phyloP scores from a whole-genome alignment of 1,139 yeast species.

The Debaryomycetaceae sp. region DNA sequence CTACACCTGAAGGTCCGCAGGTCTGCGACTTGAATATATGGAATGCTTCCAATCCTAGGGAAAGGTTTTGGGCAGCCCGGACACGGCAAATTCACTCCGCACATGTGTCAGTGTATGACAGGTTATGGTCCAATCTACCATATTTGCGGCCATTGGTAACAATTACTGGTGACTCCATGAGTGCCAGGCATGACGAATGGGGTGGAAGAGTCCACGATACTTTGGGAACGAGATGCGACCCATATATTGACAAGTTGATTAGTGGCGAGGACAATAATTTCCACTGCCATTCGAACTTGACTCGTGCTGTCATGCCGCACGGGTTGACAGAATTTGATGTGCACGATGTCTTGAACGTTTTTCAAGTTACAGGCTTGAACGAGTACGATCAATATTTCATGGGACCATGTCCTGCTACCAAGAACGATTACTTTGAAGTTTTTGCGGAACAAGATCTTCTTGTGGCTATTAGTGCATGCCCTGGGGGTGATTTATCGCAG shows the following conservation, averaged over 20 bases:
- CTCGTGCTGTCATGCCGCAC: conserved; percentile 54
- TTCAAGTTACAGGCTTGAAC: conserved; percentile 66
- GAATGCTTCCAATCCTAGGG: conserved; percentile 59
- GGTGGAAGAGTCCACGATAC: conserved; percentile 67
- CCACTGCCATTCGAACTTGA: conserved; percentile 66
- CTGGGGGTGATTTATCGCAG: conserved; percentile 65
- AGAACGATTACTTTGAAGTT: conserved; percentile 59
- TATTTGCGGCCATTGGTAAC: conserved; percentile 62
- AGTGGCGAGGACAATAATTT: conserved; percentile 64
- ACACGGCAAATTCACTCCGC: conserved; percentile 67
- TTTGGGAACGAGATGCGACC: conserved; percentile 67
- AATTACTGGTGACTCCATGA: conserved; percentile 57
- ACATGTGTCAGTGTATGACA: conserved; percentile 59
- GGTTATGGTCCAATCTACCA: conserved; percentile 65
- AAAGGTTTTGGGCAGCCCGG: conserved; percentile 67
- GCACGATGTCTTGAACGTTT: conserved; percentile 67
- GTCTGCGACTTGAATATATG: conserved; percentile 68
- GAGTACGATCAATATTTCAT: conserved; percentile 65
- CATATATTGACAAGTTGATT: conserved; percentile 60
- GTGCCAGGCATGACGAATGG: conserved; percentile 58
- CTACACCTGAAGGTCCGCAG: conserved; percentile 68
- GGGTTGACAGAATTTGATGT: conserved; percentile 66
- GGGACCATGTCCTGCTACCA: conserved; percentile 65
- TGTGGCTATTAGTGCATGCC: conserved; percentile 67
- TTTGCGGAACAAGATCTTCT: conserved; percentile 65